A percentile compares a stretch with the other conserved stretches of the same genome.
phyloP scores from a whole-genome alignment of 2,329 filamentous ascomycete species.

The Pyrenophora tritici-repentis region DNA sequence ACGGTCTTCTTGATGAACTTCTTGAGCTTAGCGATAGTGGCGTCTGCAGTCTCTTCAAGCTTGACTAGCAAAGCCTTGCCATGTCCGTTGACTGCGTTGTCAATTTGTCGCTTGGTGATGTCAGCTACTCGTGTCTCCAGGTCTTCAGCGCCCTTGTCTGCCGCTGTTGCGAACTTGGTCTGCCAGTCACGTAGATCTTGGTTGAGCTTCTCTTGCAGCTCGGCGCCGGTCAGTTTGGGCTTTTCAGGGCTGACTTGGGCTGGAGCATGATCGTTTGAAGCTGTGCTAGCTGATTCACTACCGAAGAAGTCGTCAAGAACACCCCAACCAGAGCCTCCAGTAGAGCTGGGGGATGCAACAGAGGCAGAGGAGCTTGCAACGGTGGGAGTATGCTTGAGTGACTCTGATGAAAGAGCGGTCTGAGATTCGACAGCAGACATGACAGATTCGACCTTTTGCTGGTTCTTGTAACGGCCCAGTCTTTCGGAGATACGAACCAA shows the following conservation, averaged over 20 bases:
- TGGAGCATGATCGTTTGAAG: constrained; percentile 23
- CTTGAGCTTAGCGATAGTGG: constrained; percentile 70
- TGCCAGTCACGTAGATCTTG: constrained; percentile 86
- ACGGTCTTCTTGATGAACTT: constrained; percentile 64
- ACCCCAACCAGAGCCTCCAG: constrained; percentile 35
- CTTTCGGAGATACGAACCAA: constrained; percentile 89
- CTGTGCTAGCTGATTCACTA: constrained; percentile 28
- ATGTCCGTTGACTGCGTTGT: constrained; percentile 66
- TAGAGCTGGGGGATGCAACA: constrained; percentile 25
- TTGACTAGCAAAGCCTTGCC: constrained; percentile 70
- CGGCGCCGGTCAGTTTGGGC: constrained; percentile 39
- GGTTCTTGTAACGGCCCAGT: constrained; percentile 74
- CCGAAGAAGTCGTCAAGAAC: constrained; percentile 39
- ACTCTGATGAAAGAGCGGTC: constrained; percentile 20
- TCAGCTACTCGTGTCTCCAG: constrained; percentile 67
- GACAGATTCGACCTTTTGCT: constrained; percentile 65
- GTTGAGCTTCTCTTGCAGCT: constrained; percentile 66
- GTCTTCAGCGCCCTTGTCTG: constrained; percentile 79
- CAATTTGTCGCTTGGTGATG: constrained; percentile 73
- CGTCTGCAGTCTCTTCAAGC: constrained; percentile 69
- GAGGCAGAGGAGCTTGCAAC: constrained; percentile 28
- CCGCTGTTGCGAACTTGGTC: constrained; percentile 81
- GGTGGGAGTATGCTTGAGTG: constrained; percentile 26
- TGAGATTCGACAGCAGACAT: constrained; percentile 58
- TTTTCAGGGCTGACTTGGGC: constrained; percentile 22